Evolutionary conservation across 768 basidiomycete genomes (phyloP).

Genomic region (Jaapia argillacea): DNA sequence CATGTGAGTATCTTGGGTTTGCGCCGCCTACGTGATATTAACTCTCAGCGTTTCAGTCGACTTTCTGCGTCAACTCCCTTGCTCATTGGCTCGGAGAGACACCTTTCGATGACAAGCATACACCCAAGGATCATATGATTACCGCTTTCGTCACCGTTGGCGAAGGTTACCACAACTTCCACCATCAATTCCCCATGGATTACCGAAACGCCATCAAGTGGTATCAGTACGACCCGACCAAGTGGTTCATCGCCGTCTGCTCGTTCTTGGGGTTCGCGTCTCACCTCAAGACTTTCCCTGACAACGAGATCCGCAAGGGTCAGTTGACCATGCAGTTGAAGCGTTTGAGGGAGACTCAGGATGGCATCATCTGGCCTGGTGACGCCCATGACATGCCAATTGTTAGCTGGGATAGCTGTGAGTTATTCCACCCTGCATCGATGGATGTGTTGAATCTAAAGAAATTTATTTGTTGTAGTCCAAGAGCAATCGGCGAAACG

Average conservation of each 20-base stretch:
- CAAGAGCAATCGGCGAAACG: conserved; percentile 72
- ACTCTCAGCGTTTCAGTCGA: conserved; percentile 51
- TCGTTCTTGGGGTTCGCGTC: conserved; percentile 45
- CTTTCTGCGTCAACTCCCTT: conserved; percentile 94
- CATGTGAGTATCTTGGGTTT: conserved; percentile 44
- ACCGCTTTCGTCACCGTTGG: conserved; percentile 89
- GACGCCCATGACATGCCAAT: conserved; percentile 69
- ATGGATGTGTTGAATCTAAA: neutral
- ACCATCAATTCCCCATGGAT: conserved; percentile 96
- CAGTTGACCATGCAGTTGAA: conserved; percentile 93
- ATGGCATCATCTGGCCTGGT: conserved; percentile 70
- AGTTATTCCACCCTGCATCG: conserved; percentile 15
- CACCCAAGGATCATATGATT: conserved; percentile 80
- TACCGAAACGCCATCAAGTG: conserved; percentile 94
- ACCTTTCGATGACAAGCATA: conserved; percentile 93
- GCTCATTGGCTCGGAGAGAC: conserved; percentile 94
- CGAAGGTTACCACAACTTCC: conserved; percentile 98
- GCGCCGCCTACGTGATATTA: conserved; percentile 2
- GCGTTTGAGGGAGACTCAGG: conserved; percentile 70
- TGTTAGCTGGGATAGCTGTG: conserved; percentile 82
- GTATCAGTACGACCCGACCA: conserved; percentile 90
- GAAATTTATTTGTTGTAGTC: conserved; percentile 30
- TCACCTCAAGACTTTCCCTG: conserved; percentile 57
- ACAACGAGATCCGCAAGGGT: conserved; percentile 75
- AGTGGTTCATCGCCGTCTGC: conserved; percentile 78